Evolutionary conservation across 805 yeast genomes (phyloP).

Genomic region (Saccharomycopsis lassenensis): DNA sequence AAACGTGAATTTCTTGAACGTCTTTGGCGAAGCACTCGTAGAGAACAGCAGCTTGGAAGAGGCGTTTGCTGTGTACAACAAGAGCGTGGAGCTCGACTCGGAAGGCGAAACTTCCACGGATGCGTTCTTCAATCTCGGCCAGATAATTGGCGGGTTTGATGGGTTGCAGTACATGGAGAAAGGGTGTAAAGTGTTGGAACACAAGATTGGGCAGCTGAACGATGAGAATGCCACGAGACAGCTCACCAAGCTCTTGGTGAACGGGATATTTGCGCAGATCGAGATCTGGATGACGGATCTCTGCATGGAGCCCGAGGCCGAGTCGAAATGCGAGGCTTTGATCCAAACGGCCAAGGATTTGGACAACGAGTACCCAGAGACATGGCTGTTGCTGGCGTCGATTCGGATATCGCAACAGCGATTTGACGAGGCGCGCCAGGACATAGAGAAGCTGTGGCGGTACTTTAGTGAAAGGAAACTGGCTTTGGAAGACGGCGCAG

Average conservation of each 20-base stretch:
- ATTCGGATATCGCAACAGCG: constrained; percentile 82
- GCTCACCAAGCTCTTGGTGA: constrained; percentile 49
- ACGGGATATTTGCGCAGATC: constrained; percentile 73
- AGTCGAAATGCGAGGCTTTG: constrained; percentile 60
- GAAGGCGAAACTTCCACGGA: constrained; percentile 57
- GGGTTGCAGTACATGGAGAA: constrained; percentile 50
- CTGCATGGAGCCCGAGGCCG: constrained; percentile 91
- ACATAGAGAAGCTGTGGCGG: constrained; percentile 62
- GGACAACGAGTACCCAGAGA: constrained; percentile 52
- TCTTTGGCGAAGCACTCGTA: constrained; percentile 65
- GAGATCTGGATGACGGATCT: constrained; percentile 98
- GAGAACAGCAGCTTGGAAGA: constrained; percentile 73
- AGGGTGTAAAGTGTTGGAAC: constrained; percentile 29
- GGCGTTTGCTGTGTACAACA: constrained; percentile 53
- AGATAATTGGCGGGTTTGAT: constrained; percentile 70
- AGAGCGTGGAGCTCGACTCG: constrained; percentile 61
- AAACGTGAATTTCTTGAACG: constrained; percentile 37
- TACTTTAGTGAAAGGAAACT: constrained; percentile 45
- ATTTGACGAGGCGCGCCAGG: constrained; percentile 58
- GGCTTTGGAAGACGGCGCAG: constrained; percentile 31
- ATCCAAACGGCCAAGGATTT: constrained; percentile 47
- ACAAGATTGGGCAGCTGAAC: constrained; percentile 11
- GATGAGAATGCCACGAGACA: constrained; percentile 25
- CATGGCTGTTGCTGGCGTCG: constrained; percentile 73
- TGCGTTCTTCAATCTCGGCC: constrained; percentile 85